A percentile compares a stretch with the other conserved stretches of the same genome.
Conservation (phyloP, 495 filamentous ascomycete species). For the Cudoniella acicularis region DNA sequence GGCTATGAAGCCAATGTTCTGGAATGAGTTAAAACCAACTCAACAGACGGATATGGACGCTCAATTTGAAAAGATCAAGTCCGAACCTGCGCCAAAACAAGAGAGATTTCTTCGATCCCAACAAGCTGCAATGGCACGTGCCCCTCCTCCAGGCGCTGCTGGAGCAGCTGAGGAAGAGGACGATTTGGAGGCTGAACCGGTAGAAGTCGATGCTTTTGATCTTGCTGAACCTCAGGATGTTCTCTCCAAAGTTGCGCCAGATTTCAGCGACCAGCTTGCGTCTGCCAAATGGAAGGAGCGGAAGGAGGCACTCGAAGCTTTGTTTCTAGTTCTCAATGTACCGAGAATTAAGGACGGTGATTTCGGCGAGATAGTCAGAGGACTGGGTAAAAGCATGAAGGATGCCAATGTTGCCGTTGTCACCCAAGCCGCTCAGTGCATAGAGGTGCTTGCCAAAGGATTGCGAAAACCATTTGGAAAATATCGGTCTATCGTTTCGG, state of each 20-base stretch:
- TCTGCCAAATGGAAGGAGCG: slow-evolving; percentile 98
- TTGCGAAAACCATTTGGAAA: slow-evolving; percentile 74
- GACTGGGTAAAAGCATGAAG: slow-evolving; percentile 93
- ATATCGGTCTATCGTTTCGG: slow-evolving; percentile 73
- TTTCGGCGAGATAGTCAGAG: slow-evolving; percentile 77
- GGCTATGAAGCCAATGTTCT: slow-evolving; percentile 97
- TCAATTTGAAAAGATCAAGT: slow-evolving; percentile 87
- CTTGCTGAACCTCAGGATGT: slow-evolving; percentile 89
- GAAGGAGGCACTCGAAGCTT: slow-evolving; percentile 87
- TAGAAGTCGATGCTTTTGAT: slow-evolving; percentile 78
- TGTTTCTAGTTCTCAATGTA: slow-evolving; percentile 73
- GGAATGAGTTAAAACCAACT: slow-evolving; percentile 90
- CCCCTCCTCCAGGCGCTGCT: slow-evolving; percentile 52
- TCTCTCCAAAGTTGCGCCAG: slow-evolving; percentile 72
- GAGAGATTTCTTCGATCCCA: slow-evolving; percentile 86
- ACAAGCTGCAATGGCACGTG: slow-evolving; percentile 72
- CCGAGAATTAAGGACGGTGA: slow-evolving; percentile 89
- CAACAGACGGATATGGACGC: slow-evolving; percentile 94
- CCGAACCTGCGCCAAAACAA: slow-evolving; percentile 84
- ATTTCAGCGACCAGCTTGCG: slow-evolving; percentile 74
- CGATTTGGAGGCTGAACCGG: slow-evolving; percentile 67
- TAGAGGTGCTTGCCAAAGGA: slow-evolving; percentile 88
- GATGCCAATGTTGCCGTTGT: slow-evolving; percentile 97
- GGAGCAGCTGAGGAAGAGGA: slow-evolving; percentile 56
- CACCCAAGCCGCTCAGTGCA: slow-evolving; percentile 88